Base-by-base conservation (phyloP, 805 yeast genomes). In the Hanseniaspora guilliermondii region DNA sequence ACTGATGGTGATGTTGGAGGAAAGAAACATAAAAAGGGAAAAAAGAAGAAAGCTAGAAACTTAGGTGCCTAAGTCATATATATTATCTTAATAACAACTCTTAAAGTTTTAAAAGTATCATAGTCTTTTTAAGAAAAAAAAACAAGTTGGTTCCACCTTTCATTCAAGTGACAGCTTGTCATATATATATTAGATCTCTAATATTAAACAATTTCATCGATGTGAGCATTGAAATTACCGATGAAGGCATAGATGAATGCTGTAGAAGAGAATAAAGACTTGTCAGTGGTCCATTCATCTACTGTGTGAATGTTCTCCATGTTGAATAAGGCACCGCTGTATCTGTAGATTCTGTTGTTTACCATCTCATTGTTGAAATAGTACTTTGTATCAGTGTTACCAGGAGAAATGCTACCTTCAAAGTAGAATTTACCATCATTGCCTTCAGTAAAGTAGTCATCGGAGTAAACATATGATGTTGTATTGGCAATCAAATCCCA, bases 11-110 rank as follows among this genome's bases (percentile, higher is more conserved):
- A 52, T 27, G 49, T 52, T 24, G 68, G 68, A 4, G 68, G 69
- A 42, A 80, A 79, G 72, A 81, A 79, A 64, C 87, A 83, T 64
- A 77, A 77, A 65, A 88, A 88, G 73, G 85, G 82, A 69, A 84
- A 85, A 65, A 84, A 85, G 69, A 83, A 37, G 22, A 56, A 36
- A 27, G 41, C 35, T 16, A 52, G 55, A 52, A 52, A 52, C 38
- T 11, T 52, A 22, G 49, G 49, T 24, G 55, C 42, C 37, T 44
- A 44, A 41, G 14, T 39, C 21, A 25, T 42, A 25, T 42, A 42
- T 33, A 21, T 36, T 41, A 41, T 17, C 24, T 19, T 27, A 35
- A 35, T 9, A 30, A 30, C 33, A 30, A 30, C 12, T 30, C 3
- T 30, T 6, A 2, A 30, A 30, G 4, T 11, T 30, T 30, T 30